Conservation (phyloP, 495 filamentous ascomycete genomes). For the Penicillium cataractarum region DNA sequence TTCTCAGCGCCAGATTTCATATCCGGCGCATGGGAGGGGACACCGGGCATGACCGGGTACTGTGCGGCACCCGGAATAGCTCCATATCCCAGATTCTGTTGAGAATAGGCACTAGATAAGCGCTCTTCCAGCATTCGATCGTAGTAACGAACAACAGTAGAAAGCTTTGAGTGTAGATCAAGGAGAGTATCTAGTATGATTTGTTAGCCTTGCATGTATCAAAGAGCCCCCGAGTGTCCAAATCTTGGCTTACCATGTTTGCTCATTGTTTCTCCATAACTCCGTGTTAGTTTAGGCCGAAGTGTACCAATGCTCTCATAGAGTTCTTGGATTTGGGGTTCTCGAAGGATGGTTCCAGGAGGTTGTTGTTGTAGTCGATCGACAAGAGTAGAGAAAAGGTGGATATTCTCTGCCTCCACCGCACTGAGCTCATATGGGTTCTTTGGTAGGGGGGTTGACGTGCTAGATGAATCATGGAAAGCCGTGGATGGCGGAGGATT, state of each 20-base stretch:
- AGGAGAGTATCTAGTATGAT: slow-evolving; percentile 74
- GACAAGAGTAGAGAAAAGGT: slow-evolving; percentile 91
- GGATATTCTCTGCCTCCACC: slow-evolving; percentile 96
- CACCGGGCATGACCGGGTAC: slow-evolving; percentile 61
- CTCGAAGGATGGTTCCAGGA: slow-evolving; percentile 89
- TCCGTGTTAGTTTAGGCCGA: slow-evolving; percentile 90
- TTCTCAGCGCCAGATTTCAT: slow-evolving; percentile 66
- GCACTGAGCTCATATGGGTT: slow-evolving; percentile 94
- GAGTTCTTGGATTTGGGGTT: slow-evolving; percentile 96
- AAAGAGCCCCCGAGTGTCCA: background rate
- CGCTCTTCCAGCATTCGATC: slow-evolving; percentile 97
- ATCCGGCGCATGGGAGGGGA: slow-evolving; percentile 56
- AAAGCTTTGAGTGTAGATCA: slow-evolving; percentile 91
- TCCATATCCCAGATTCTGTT: slow-evolving; percentile 63
- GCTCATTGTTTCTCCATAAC: slow-evolving; percentile 99
- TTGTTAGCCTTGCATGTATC: slow-evolving; percentile 30
- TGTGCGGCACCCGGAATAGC: slow-evolving; percentile 53
- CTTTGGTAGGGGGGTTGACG: slow-evolving; percentile 61
- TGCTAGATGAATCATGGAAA: slow-evolving; percentile 28
- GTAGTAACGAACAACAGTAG: slow-evolving; percentile 97
- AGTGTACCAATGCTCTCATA: slow-evolving; percentile 95
- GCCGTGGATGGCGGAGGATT: slow-evolving; percentile 45
- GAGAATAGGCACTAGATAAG: slow-evolving; percentile 87
- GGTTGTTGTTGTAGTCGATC: slow-evolving; percentile 94
- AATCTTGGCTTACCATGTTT: slow-evolving; percentile 76